phyloP scores from a whole-genome alignment of 2,329 filamentous ascomycete genomes.

The Shiraia bambusicola region DNA sequence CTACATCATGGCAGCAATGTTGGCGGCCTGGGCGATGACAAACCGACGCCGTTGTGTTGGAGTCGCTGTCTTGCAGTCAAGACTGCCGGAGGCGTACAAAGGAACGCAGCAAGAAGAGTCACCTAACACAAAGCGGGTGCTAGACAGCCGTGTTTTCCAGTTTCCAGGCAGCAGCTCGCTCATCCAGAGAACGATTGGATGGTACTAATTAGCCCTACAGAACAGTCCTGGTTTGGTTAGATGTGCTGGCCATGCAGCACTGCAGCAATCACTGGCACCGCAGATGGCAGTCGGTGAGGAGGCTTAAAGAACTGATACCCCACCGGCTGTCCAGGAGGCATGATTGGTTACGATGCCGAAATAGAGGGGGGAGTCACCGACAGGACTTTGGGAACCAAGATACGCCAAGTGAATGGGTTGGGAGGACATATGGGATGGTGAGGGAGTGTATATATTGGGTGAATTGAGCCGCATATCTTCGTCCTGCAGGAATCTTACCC shows the following conservation, averaged over 20 bases:
- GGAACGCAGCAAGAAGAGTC: constrained; percentile 1
- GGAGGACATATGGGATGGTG: constrained; percentile 12
- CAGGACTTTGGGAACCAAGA: constrained; percentile 21
- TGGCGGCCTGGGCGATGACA: constrained; percentile 1
- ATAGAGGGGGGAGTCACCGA: constrained; percentile 27
- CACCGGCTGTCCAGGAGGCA: constrained; percentile 4
- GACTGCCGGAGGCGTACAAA: too few relatives aligned
- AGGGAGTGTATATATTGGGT: constrained; percentile 21
- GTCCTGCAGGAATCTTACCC: constrained; percentile 19
- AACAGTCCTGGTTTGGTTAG: constrained; percentile 25
- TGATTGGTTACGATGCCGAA: constrained; percentile 19
- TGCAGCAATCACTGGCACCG: constrained; percentile 19
- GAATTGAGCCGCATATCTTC: constrained; percentile 31
- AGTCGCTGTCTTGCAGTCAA: too few relatives aligned
- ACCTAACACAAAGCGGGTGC: constrained; percentile 4
- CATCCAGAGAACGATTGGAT: constrained; percentile 21
- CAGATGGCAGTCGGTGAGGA: constrained; percentile 37
- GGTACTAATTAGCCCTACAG: constrained; percentile 19
- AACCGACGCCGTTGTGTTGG: not conserved
- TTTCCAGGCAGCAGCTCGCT: constrained; percentile 25
- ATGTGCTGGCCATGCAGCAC: constrained; percentile 40
- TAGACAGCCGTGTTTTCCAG: constrained; percentile 24
- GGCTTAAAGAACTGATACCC: constrained; percentile 18
- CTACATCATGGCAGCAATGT: constrained; percentile 3
- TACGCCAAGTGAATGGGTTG: constrained; percentile 27